Conservation (phyloP, 179 eudicot species). For the Heliamphora pulchella region DNA sequence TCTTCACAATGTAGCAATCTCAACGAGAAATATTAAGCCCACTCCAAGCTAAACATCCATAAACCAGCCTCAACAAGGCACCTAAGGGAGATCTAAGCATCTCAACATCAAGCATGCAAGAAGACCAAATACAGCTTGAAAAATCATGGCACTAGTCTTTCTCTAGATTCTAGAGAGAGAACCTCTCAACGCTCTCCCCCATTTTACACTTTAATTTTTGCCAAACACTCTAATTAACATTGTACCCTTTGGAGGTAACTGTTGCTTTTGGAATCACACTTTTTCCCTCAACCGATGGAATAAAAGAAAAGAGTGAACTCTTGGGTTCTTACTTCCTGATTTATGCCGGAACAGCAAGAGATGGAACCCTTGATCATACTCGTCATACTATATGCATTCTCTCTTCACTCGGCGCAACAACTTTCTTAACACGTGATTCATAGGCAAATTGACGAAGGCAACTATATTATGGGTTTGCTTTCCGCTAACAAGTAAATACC, state of each 20-base stretch:
- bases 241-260: not conserved
- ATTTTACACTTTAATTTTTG: too few species aligned
- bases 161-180: too few species aligned
- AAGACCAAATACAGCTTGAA: too few species aligned
- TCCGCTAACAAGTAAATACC: conserved; percentile 50
- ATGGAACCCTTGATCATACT: conserved; percentile 44
- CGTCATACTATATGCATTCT: conserved; percentile 60
- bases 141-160: too few species aligned
- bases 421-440: conserved; percentile 5
- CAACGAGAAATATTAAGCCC: too few species aligned
- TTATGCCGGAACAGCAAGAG: conserved; percentile 27
- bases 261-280: not conserved
- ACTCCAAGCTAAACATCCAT: too few species aligned
- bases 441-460: conserved; percentile 43
- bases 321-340: not conserved
- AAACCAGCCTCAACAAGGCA: too few species aligned
- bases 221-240: too few species aligned
- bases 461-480: conserved; percentile 53
- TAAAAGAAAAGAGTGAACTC: not conserved
- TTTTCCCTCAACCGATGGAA: not conserved
- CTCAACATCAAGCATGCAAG: too few species aligned
- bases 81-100: too few species aligned
- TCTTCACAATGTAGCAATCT: too few species aligned
- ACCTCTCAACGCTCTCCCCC: too few species aligned
- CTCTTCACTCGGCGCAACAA: conserved; percentile 42